phyloP scores from a whole-genome alignment of 306 rosid genomes.

The Cyclanthera cordifolia region DNA sequence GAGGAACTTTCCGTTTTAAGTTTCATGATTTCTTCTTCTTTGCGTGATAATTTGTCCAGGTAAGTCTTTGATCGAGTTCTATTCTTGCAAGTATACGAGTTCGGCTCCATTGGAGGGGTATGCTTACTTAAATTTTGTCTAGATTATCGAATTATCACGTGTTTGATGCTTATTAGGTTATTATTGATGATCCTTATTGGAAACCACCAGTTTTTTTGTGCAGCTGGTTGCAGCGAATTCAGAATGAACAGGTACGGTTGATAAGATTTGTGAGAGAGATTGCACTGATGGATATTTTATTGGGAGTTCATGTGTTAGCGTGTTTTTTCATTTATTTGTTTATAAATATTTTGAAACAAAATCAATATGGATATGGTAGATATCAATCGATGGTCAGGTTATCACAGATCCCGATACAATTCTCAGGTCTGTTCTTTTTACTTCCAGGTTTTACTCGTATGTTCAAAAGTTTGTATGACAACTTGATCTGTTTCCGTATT shows the following conservation, averaged over 20 bases:
- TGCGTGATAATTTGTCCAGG: slow-evolving; percentile 26
- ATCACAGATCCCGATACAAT: slow-evolving; percentile 47
- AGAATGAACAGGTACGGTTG: slow-evolving; percentile 55
- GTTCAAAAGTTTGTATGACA: background rate
- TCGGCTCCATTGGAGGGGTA: slow-evolving; percentile 88
- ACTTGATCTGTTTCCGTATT: background rate
- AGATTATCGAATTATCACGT: background rate
- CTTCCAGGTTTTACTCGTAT: background rate
- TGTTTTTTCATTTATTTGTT: background rate
- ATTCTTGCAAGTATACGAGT: slow-evolving; percentile 54
- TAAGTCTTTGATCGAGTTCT: slow-evolving; percentile 50
- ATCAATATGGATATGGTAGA: slow-evolving; percentile 33
- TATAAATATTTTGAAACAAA: background rate
- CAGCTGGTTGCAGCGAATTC: slow-evolving; percentile 95
- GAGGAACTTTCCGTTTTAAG: background rate
- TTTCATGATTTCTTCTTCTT: background rate
- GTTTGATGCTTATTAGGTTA: background rate
- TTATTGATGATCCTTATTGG: background rate
- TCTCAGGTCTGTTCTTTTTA: slow-evolving; percentile 37
- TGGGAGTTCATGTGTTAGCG: background rate
- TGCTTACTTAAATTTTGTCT: background rate
- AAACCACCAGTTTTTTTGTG: slow-evolving; percentile 19
- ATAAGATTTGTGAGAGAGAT: background rate
- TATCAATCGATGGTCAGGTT: slow-evolving; percentile 45
- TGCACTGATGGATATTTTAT: background rate